phyloP scores from a whole-genome alignment of 179 eudicot genomes.

The Spinacia oleracea region DNA sequence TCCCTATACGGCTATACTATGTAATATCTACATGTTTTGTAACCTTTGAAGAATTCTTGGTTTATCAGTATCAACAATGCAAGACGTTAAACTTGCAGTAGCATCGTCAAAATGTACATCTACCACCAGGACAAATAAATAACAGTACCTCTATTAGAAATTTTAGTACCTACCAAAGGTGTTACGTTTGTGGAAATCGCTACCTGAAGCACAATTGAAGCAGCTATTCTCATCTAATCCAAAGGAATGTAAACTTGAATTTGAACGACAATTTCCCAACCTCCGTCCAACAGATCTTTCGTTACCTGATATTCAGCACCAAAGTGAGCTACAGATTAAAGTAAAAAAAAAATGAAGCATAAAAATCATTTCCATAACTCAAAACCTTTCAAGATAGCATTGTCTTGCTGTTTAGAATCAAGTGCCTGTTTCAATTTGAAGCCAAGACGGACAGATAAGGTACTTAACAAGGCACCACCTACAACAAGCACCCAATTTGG shows the following conservation, averaged over 20 bases:
- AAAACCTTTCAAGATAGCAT: slow-evolving; percentile 47
- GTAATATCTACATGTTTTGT: background rate
- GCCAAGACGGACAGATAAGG: slow-evolving; percentile 81
- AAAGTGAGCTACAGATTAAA: background rate
- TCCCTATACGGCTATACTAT: too few relatives aligned
- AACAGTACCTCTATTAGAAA: background rate
- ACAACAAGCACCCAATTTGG: slow-evolving; percentile 89
- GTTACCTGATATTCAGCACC: slow-evolving; percentile 25
- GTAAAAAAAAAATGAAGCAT: background rate
- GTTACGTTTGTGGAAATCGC: slow-evolving; percentile 12
- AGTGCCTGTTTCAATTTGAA: slow-evolving; percentile 82
- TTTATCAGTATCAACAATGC: background rate
- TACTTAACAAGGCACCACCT: slow-evolving; percentile 90
- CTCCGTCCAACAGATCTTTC: slow-evolving; percentile 33
- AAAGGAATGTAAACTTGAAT: slow-evolving; percentile 39
- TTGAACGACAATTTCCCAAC: slow-evolving; percentile 37
- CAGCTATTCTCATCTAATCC: slow-evolving; percentile 38
- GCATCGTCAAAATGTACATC: background rate
- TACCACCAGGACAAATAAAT: background rate
- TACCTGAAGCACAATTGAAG: slow-evolving; percentile 41
- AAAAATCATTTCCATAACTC: slow-evolving; percentile 1
- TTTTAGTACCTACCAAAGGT: background rate
- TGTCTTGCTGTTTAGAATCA: slow-evolving; percentile 61
- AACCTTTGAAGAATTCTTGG: background rate
- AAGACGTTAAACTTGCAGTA: slow-evolving; percentile 9